Evolutionary conservation across 2,329 filamentous ascomycete species (phyloP).

Genomic region (Penicillium sp.): DNA sequence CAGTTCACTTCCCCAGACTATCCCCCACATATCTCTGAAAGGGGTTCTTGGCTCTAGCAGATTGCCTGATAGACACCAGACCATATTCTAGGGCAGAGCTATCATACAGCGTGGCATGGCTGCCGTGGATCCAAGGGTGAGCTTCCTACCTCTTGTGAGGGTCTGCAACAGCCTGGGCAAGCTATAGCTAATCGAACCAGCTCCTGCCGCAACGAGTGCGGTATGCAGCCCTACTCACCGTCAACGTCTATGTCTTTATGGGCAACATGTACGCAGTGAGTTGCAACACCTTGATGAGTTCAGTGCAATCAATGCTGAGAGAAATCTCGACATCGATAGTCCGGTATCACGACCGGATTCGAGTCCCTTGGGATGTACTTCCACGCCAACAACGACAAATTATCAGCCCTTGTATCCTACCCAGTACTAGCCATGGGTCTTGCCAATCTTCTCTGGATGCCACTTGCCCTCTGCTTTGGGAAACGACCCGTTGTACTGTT

Average conservation of each 20-base stretch:
- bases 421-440: slow-evolving; percentile 24
- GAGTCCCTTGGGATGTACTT: slow-evolving; percentile 19
- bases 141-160: background rate
- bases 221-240: slow-evolving; percentile 22
- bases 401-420: slow-evolving; percentile 19
- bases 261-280: slow-evolving; percentile 26
- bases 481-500: slow-evolving; percentile 32
- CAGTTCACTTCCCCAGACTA: background rate
- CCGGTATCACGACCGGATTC: slow-evolving; percentile 22
- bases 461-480: slow-evolving; percentile 33
- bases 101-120: slow-evolving; percentile 6
- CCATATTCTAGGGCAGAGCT: background rate
- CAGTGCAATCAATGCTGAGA: background rate
- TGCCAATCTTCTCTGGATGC: slow-evolving; percentile 33
- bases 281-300: background rate
- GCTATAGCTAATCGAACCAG: slow-evolving; percentile 8
- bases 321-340: slow-evolving; percentile 7
- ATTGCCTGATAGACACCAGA: no score
- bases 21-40: background rate
- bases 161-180: background rate
- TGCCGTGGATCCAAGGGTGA: slow-evolving; percentile 18
- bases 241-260: slow-evolving; percentile 25
- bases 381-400: slow-evolving; percentile 11
- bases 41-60: no score
- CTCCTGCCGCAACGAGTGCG: slow-evolving; percentile 20